Evolutionary conservation across 2,329 filamentous ascomycete species (phyloP), one percentile per base, ranked within the genome.

Genomic region (Arthroderma uncinatum): DNA sequence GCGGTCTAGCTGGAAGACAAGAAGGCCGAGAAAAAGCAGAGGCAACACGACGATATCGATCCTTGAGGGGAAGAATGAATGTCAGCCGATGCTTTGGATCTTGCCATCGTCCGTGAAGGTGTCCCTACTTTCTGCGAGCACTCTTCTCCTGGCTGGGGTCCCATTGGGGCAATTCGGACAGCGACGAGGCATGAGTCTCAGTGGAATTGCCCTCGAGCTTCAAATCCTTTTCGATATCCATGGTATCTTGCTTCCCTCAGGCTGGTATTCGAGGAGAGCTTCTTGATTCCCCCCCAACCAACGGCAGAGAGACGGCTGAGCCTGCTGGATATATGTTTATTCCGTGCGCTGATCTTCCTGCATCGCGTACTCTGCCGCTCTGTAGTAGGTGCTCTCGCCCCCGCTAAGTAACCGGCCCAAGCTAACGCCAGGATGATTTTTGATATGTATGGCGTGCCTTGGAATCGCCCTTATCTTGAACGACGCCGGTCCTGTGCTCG

Each of bases 1-100:
- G 25, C 78, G 74, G 59, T 80, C 78, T 0, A 80, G 65, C 62
- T 79, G 77, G 59, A 80, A 78, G 42, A 76, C 75, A 0, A 79
- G 68, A 1, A 81, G 67, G 0, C 76, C 78, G 0, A 80, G 67
- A 39, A 77, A 72, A 0, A 81, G 70, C 0, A 80, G 66, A 0
- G 75, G 73, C 0, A 81, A 68, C 1, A 81, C 76, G 0, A 73
- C 73, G 6, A 66, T 64, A 58, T 80, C 77, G 42, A 76, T 68
- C 61, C 76, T 80, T 48, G 42, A 4, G 7, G 16, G 48, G 25
- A 33, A n/a, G n/a, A 12, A 37, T n/a, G 14, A 37, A 37, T 10
- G 34, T 37, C 34, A 37, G 34, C 34, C n/a, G n/a, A n/a, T n/a
- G 34, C 12, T 37, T 37, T 12, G 3, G 12, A 2, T 37, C 28